Conservation (phyloP, 1,284 basidiomycete species). For the Apiotrichum brassicae region DNA sequence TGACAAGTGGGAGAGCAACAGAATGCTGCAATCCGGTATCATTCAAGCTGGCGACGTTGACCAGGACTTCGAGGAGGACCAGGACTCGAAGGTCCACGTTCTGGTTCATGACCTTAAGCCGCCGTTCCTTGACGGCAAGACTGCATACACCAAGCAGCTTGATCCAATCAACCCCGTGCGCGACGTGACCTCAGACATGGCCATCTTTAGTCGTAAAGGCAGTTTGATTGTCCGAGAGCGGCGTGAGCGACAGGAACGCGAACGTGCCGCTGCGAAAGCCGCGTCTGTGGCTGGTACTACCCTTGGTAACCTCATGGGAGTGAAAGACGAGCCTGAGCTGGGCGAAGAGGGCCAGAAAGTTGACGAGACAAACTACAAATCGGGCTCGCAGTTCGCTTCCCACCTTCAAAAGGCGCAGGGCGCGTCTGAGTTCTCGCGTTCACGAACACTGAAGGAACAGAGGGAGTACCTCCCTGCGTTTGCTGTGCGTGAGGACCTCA, state of each 20-base stretch:
- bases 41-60: slow-evolving; percentile 79
- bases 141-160: slow-evolving; percentile 92
- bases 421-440: slow-evolving; percentile 74
- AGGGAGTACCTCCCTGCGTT: slow-evolving; percentile 96
- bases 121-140: slow-evolving; percentile 93
- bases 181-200: slow-evolving; percentile 90
- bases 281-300: slow-evolving; percentile 86
- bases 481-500: slow-evolving; percentile 89
- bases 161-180: slow-evolving; percentile 96
- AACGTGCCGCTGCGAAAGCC: slow-evolving; percentile 88
- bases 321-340: slow-evolving; percentile 76
- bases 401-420: slow-evolving; percentile 76
- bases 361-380: slow-evolving; percentile 70
- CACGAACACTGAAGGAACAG: slow-evolving; percentile 84
- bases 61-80: slow-evolving; percentile 82
- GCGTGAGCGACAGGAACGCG: slow-evolving; percentile 88
- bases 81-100: slow-evolving; percentile 91
- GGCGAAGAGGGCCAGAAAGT: slow-evolving; percentile 54
- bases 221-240: slow-evolving; percentile 89
- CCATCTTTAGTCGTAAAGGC: slow-evolving; percentile 91
- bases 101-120: slow-evolving; percentile 96
- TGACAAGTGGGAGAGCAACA: slow-evolving; percentile 96
- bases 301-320: slow-evolving; percentile 94
- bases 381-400: slow-evolving; percentile 90
- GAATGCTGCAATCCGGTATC: slow-evolving; percentile 91